Evolutionary conservation across 495 filamentous ascomycete genomes (phyloP), one percentile per base, ranked within the genome.

Genomic region (Talaromyces proteolyticus): DNA sequence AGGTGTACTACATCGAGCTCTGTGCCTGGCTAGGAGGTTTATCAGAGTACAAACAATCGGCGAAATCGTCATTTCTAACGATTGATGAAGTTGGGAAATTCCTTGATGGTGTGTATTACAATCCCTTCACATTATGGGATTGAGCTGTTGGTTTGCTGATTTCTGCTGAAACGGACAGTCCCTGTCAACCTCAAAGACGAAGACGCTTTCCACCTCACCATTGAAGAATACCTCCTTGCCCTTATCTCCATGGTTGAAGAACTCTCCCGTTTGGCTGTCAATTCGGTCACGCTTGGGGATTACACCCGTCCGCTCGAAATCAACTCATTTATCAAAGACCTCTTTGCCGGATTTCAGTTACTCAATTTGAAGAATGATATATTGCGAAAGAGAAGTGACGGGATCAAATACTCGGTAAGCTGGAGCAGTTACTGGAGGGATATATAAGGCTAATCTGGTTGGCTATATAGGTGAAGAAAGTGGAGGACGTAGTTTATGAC

Each of bases 401-500:
- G 87, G 21, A 87, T 98, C 63, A 98, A 98, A 75, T 98, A 97
- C 53, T 85, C 85, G 52, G 88, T 95, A 58, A 60, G 79, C 64
- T 17, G 21, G 16, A 24, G 22, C 20, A 19, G 23, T 10, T 17
- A 23, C 22, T 51, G 19, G 11, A 22, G n/a, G n/a, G n/a, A n/a
- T n/a, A n/a, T n/a, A 26, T 44, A 0, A 19, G 11, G 34, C 42
- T 45, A 22, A 42, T 34, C 58, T 34, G 54, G 42, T 23, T 42
- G 17, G 24, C n/a, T 46, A 21, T 54, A 51, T 53, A 85, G 81
- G 75, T 88, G 42, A 97, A 97, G 76, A 95, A 95, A 69, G 89
- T 95, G 34, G 93, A 98, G 73, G 93, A 98, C 67, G 90, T 98
- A 18, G 91, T 95, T 16, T 98, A 98, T 59, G 93, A 98, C 62